A percentile compares a stretch with the other conserved stretches of the same genome.
Conservation (phyloP, 2,329 filamentous ascomycete species). For the Scytalidium sp. region DNA sequence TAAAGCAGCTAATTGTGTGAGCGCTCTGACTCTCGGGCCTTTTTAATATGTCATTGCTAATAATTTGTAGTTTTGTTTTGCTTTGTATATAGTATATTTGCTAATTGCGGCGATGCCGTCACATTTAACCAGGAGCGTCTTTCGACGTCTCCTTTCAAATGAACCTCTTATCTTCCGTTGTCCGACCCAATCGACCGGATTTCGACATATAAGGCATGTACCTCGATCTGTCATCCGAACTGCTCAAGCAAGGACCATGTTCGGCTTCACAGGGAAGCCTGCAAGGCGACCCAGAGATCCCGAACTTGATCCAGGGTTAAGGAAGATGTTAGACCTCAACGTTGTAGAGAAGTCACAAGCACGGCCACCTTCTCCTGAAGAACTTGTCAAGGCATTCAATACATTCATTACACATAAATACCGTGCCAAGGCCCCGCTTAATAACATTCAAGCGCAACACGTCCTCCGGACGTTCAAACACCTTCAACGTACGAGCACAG, state of each 20-base stretch:
- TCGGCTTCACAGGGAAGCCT: constrained; percentile 60
- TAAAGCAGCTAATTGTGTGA: not conserved
- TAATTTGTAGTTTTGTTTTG: not conserved
- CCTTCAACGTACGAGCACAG: constrained; percentile 38
- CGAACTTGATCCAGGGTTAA: constrained; percentile 68
- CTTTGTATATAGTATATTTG: constrained; percentile 12
- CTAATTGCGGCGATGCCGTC: constrained; percentile 46
- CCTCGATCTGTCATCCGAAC: constrained; percentile 29
- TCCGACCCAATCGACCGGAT: constrained; percentile 26
- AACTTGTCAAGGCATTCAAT: constrained; percentile 63
- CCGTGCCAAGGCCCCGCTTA: constrained; percentile 46
- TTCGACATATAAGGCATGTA: constrained; percentile 29
- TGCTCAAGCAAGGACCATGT: constrained; percentile 50
- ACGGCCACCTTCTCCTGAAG: constrained; percentile 60
- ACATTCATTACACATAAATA: constrained; percentile 59
- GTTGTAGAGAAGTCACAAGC: constrained; percentile 60
- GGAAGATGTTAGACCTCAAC: constrained; percentile 66
- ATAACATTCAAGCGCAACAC: constrained; percentile 65
- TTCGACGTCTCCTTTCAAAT: constrained; percentile 53
- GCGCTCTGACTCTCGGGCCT: not conserved
- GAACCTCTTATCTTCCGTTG: constrained; percentile 34
- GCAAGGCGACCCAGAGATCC: constrained; percentile 58
- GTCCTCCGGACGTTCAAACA: constrained; percentile 59
- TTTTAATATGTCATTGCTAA: not conserved
- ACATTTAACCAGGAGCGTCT: constrained; percentile 57